phyloP scores from a whole-genome alignment of 2,329 filamentous ascomycete genomes.

The Xylaria digitata region DNA sequence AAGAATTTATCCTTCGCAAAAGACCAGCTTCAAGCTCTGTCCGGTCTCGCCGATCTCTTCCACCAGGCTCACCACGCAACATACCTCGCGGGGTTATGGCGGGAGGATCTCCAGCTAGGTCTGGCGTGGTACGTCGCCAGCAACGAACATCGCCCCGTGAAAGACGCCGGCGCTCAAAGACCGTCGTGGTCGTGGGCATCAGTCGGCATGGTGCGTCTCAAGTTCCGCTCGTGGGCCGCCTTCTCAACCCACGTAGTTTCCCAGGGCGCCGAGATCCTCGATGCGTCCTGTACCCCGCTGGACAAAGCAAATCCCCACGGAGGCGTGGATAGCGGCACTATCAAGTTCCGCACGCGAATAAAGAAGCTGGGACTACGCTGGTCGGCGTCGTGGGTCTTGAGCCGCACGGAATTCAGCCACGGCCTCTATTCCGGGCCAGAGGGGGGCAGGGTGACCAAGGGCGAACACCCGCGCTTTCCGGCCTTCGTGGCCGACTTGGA shows the following conservation, averaged over 20 bases:
- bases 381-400: constrained; percentile 14
- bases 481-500: constrained; percentile 11
- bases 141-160: constrained; percentile 36
- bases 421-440: constrained; percentile 14
- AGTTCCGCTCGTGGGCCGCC: constrained; percentile 21
- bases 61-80: constrained; percentile 22
- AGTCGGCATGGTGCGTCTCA: constrained; percentile 37
- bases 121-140: constrained; percentile 41
- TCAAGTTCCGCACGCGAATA: constrained; percentile 20
- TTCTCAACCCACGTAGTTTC: constrained; percentile 11
- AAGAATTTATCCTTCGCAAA: constrained; percentile 30
- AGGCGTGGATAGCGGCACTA: constrained; percentile 5
- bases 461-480: constrained; percentile 30
- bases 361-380: constrained; percentile 19
- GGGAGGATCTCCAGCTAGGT: constrained; percentile 36
- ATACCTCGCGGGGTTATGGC: constrained; percentile 42
- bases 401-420: constrained; percentile 27
- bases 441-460: constrained; percentile 12
- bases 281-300: constrained; percentile 5
- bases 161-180: background rate
- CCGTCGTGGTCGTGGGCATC: constrained; percentile 44
- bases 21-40: constrained; percentile 38
- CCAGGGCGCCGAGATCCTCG: constrained; percentile 20
- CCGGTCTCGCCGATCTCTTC: constrained; percentile 37
- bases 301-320: constrained; percentile 14